Conservation (phyloP, 192 early-diverging fungal species). For the Rhizoclosmatium globosum region DNA sequence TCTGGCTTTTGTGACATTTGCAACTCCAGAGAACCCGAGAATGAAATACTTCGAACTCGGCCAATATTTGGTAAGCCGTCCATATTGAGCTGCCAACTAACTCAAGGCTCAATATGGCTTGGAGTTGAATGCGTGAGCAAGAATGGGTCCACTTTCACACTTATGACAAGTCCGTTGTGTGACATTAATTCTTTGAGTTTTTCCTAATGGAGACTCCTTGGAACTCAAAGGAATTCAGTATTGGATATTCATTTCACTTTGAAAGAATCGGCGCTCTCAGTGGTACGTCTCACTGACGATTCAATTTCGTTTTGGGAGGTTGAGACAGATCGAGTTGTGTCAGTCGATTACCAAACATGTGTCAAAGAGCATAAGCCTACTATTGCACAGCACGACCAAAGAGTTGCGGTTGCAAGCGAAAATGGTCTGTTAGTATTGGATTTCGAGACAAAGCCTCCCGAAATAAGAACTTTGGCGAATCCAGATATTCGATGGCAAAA, state of each 20-base stretch:
- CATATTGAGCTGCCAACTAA: too few relatives aligned
- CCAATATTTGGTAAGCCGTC: too few relatives aligned
- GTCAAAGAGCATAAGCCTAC: neutral
- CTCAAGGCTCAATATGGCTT: too few relatives aligned
- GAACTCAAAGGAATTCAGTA: neutral
- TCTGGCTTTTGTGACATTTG: too few relatives aligned
- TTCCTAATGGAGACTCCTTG: neutral
- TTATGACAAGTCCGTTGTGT: too few relatives aligned
- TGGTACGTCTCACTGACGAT: neutral
- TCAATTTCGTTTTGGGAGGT: neutral
- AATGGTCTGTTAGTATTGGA: neutral
- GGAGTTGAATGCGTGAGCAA: too few relatives aligned
- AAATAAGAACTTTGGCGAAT: neutral
- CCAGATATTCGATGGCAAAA: neutral
- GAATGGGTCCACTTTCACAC: too few relatives aligned
- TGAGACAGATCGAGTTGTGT: neutral
- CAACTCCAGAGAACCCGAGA: too few relatives aligned
- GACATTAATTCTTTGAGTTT: too few relatives aligned
- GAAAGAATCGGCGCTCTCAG: neutral
- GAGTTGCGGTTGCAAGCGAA: neutral
- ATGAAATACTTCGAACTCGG: too few relatives aligned
- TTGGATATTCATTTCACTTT: neutral
- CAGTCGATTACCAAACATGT: neutral
- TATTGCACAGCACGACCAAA: too few relatives aligned
- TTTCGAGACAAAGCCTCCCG: neutral